A percentile compares a stretch with the other conserved stretches of the same genome.
Evolutionary conservation across 73 alveolate species (phyloP).

Genomic region (Tetrahymena borealis): DNA sequence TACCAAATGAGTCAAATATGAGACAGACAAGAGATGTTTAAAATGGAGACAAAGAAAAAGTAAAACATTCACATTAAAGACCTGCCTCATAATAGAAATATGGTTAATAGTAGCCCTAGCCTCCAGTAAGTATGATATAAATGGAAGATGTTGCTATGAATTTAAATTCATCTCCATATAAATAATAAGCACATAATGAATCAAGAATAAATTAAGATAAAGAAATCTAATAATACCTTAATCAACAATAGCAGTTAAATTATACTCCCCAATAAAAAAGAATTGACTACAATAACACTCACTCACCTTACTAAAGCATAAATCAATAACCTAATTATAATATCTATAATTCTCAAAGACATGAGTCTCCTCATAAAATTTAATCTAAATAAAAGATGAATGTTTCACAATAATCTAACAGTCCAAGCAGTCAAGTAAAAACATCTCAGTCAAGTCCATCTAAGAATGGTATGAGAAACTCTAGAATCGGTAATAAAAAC

Average conservation of each 20-base stretch:
- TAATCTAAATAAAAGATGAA: neutral
- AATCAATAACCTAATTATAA: neutral
- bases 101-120: neutral
- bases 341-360: neutral
- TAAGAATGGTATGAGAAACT: neutral
- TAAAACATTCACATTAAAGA: neutral
- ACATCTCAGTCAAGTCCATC: neutral
- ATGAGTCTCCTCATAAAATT: neutral
- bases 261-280: too few species aligned
- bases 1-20: neutral
- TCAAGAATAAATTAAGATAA: neutral
- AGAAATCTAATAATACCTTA: neutral
- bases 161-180: neutral
- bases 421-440: neutral
- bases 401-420: neutral
- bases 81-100: neutral
- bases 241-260: too few species aligned
- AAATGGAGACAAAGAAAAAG: neutral
- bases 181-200: neutral
- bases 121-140: neutral
- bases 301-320: neutral
- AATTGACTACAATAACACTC: neutral
- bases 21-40: neutral
- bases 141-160: neutral
- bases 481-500: neutral